These are phyloP conservation scores for Silybum marianum DNA, from an alignment of 129 eudicot species.

Conservation along the genomic window DNA sequence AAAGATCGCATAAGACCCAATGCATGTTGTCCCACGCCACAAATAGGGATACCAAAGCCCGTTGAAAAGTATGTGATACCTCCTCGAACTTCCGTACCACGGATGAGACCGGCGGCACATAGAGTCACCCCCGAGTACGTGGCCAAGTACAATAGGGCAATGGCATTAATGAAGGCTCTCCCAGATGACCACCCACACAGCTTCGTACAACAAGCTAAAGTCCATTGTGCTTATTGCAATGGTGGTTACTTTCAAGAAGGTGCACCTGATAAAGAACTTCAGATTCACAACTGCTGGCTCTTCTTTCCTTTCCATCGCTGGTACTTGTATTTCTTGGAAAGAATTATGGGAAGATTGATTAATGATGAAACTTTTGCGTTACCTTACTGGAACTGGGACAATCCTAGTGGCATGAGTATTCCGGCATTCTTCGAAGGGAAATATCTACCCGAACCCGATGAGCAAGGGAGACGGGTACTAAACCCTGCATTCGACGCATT, in stretches of 20 bases:
- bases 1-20: not conserved
- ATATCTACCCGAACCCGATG: not conserved
- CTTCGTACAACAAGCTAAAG: slow-evolving; percentile 42
- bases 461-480: not conserved
- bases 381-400: slow-evolving; percentile 41
- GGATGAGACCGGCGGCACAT: slow-evolving; percentile 16
- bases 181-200: slow-evolving; percentile 49
- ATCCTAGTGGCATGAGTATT: slow-evolving; percentile 38
- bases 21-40: slow-evolving; percentile 29
- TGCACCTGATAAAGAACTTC: slow-evolving; percentile 24
- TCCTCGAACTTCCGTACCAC: slow-evolving; percentile 7
- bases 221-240: slow-evolving; percentile 58
- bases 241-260: slow-evolving; percentile 41
- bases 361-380: slow-evolving; percentile 31
- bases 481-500: slow-evolving; percentile 25
- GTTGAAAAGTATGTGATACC: slow-evolving; percentile 14
- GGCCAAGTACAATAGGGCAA: slow-evolving; percentile 31
- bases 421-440: slow-evolving; percentile 21
- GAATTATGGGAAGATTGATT: slow-evolving; percentile 31
- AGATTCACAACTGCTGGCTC: slow-evolving; percentile 54
- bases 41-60: not conserved
- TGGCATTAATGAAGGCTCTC: slow-evolving; percentile 41
- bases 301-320: slow-evolving; percentile 47
- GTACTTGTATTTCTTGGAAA: slow-evolving; percentile 48
- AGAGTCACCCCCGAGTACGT: not conserved